A percentile compares a stretch with the other conserved stretches of the same genome.
Evolutionary conservation across 108 stramenopile species (phyloP).

Genomic region (Cyclotella sp.): DNA sequence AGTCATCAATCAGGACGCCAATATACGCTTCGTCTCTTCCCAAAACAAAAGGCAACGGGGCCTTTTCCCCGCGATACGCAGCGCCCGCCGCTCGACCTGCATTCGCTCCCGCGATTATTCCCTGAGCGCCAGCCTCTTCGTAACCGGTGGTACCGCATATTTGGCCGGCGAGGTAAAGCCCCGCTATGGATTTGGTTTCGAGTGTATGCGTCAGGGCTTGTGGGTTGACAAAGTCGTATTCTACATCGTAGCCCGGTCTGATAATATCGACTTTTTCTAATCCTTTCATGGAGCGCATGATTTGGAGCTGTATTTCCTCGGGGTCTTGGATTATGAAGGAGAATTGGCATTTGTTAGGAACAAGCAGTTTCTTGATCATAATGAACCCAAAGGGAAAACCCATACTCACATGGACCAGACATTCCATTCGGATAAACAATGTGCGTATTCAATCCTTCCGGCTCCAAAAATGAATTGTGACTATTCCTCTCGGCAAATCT

Average conservation of each 20-base stretch:
- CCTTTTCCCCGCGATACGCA: constrained; percentile 52
- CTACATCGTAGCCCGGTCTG: constrained; percentile 83
- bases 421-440: constrained; percentile 98
- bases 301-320: constrained; percentile 89
- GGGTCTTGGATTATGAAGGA: constrained; percentile 62
- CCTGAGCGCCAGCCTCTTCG: constrained; percentile 98
- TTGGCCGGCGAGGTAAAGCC: constrained; percentile 96
- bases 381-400: not conserved
- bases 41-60: constrained; percentile 82
- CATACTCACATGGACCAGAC: constrained; percentile 74
- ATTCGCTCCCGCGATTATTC: constrained; percentile 94
- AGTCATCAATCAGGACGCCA: constrained; percentile 97
- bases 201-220: constrained; percentile 88
- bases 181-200: constrained; percentile 90
- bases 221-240: constrained; percentile 97
- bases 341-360: constrained; percentile 1
- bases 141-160: constrained; percentile 99
- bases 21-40: constrained; percentile 97
- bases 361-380: not conserved
- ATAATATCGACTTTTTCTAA: constrained; percentile 94
- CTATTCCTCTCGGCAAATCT: constrained; percentile 91
- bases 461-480: constrained; percentile 98
- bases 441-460: constrained; percentile 95
- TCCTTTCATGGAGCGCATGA: constrained; percentile 90
- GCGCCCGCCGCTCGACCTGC: constrained; percentile 81